Evolutionary conservation across 176 grass and related monocot species (phyloP), one percentile per base, ranked within the genome.

Genomic region (Phyllostachys edulis): DNA sequence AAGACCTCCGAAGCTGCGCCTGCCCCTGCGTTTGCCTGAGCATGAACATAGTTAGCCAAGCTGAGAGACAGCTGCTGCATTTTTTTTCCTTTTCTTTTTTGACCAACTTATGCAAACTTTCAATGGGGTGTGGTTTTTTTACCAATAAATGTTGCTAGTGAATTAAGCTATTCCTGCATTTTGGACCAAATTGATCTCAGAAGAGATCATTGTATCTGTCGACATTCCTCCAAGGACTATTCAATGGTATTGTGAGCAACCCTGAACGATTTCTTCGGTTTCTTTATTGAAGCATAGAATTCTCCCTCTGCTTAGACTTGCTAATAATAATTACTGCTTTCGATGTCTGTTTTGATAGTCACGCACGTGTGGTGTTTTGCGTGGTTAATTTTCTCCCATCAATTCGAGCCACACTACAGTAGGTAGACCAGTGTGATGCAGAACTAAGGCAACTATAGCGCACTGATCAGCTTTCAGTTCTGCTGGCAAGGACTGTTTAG

Each of bases 1-100:
- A 92, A 94, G 89, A 85, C 54, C 49, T 87, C 78, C 0, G 88
- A 88, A 89, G 88, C 80, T 69, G 93, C 45, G 54, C 93, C 85
- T 11, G 39, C 93, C 7, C 73, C 87, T 26, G 91, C 89, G 32
- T 71, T 90, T 86, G 88, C 79, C 66, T 87, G 41, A 87, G 81
- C 76, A 71, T 82, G 41, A 72, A 72, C 47, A 41, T 93, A 91
- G 74, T 34, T 80, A 79, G 69, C 62, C 8, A 62, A 71, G 63
- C 69, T 75, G 41, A 59, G 55, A 9, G n/a, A 2, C 50, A 16
- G 44, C 75, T 63, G n/a, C 44, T 42, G 34, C 21, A 4, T 69
- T 21, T 55, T 10, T 52, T 81, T 55, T 10, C 36, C 73, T 62
- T 32, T 61, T 65, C 34, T 52, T 68, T 76, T 55, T 42, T 26